Base-by-base conservation (phyloP, 1,284 basidiomycete species). In the Irpex lacteus region DNA sequence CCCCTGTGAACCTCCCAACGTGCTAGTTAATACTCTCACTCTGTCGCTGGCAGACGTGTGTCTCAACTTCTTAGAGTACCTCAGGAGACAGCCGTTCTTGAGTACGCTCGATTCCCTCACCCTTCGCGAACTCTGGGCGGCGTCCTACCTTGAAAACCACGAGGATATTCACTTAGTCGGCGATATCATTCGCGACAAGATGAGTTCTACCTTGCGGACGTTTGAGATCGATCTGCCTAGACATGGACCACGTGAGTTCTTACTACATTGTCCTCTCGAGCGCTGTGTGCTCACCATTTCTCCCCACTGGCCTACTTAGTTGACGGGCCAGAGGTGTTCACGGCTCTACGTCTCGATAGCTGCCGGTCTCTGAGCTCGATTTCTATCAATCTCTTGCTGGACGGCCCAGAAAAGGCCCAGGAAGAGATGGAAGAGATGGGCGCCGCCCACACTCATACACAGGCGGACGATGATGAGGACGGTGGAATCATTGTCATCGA, bases 31-130 rank as follows among this genome's bases (percentile, higher is more conserved):
- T n/a, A 18, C 55, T 9, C 47, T 65, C 11, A 52, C 63, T 15
- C 60, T 64, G 36, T 65, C 63, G 5, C 47, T 65, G 55, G 55
- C 63, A 13, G 60, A 65, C 57, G 61, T 65, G 3, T 65, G 63
- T 52, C 38, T 62, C 11, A 65, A 61, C 60, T 65, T 65, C 37
- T 55, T 65, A 37, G 56, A 61, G 55, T 55, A 59, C 32, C 52
- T 65, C 7, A 55, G 60, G 21, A 6, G 56, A 36, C 63, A 65
- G 38, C 60, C 63, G 21, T 65, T 65, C 57, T 32, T 65, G 37
- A 53, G 19, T 18, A 34, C 63, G n/a, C 56, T 65, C 15, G 26
- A 8, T 13, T 59, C 63, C 5, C 56, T 65, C 56, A 60, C 54
- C 37, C 47, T 65, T 36, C 47, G 37, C 7, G 63, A 65, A 26